Evolutionary conservation across 768 basidiomycete genomes (phyloP), one percentile per base, ranked within the genome.

Genomic region (Leccinum broughii): DNA sequence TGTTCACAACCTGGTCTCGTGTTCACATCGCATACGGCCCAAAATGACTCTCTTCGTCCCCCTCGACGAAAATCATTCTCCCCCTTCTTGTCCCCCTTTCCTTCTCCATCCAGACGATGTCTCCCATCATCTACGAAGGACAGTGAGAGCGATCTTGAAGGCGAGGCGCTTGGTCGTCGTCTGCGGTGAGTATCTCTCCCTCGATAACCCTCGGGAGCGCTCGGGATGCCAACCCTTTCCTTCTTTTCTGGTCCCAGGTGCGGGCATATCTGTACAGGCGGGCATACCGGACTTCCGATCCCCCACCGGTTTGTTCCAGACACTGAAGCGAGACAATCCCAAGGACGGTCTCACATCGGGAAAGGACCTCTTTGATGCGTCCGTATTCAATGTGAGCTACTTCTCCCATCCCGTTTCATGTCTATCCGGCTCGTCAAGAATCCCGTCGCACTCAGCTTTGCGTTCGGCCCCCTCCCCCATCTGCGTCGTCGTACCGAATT

Each of bases 281-380:
- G 91, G 92, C 15, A 95, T 95, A 50, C 93, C 94, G 34, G 94
- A 95, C 75, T 95, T 96, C 72, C 79, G 93, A 65, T 93, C 92
- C 11, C 72, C 86, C 15, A 85, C 87, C 57, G 93, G 93, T 30
- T 76, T 95, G 28, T 95, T 95, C 71, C 85, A 88, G 67, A 81
- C 83, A 20, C 74, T 92, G 63, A 93, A 89, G 71, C 81, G 86
- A 65, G 89, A 90, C 67, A 89, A 94, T 72, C 88, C 89, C 0
- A 84, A 84, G 59, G 87, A 89, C 64, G 76, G 78, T 22, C 76
- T 93, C 71, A 78, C 83, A 39, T 89, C 88, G 4, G 90, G 93
- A 2, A 93, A 88, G 72, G 93, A 95, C 69, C 78, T 96, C 3
- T 96, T 96, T 68, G 91, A 95, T 79, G 91, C 92, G 15, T 92